Base-by-base conservation (phyloP, 768 basidiomycete species). In the Phaffia australis region DNA sequence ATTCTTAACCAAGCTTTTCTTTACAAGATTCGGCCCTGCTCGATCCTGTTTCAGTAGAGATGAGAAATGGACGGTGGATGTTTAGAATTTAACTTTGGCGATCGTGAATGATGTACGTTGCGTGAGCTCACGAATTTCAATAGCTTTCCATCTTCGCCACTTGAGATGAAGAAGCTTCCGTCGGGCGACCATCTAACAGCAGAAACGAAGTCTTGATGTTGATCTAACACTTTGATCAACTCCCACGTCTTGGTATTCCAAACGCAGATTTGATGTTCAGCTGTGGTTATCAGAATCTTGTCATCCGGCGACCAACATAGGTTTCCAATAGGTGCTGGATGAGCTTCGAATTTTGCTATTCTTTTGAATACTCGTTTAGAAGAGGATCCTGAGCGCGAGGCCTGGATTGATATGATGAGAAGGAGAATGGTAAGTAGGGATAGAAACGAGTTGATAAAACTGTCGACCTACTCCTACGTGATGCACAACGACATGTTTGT, bases 271-370 rank as follows among this genome's bases (percentile, higher is more conserved):
- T 79, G 75, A 56, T 85, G 80, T 70, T 97, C 92, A 27, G 89
- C 81, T 50, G 87, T 85, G 7, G 90, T 91, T 54, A 95, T 81
- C 68, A 99, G 79, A 70, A 87, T 81, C 23, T 83, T 78, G 73
- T 93, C 91, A 72, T 98, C 90, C 60, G 86, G 80, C 30, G 95
- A 97, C 93, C 94, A 99, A 1, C 91, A 85, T 66, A 99, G 78
- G 71, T 85, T 86, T 55, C 85, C 85, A 3, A 98, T 85, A 11
- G 84, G 74, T 73, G 87, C 87, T 30, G 80, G 80, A 75, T 95
- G 92, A n/a, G 87, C 89, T 49, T 81, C 78, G 62, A 98, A 77
- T 32, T 66, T 59, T 15, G 70, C 65, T 18, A 69, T 3, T 11
- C 42, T 8, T 8, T 35, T 32, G 81, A 81, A 68, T 79, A 79